Conservation (phyloP, 805 yeast genomes). For the Nakazawaea populi region DNA sequence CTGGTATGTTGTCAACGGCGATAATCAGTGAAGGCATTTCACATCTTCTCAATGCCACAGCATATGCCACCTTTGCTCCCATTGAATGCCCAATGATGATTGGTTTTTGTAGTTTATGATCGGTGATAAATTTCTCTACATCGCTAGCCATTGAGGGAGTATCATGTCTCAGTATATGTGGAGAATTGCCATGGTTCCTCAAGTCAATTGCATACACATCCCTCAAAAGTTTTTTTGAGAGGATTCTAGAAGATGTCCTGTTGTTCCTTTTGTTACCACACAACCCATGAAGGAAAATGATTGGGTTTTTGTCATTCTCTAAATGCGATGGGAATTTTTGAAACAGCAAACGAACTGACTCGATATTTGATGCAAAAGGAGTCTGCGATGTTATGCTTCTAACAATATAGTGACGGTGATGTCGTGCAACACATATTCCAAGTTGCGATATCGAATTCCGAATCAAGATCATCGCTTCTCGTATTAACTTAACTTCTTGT, state of each 20-base stretch:
- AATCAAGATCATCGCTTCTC: too few relatives aligned
- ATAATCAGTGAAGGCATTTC: slow-evolving; percentile 50
- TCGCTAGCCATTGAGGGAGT: slow-evolving; percentile 78
- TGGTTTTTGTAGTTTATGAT: slow-evolving; percentile 32
- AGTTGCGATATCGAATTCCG: too few relatives aligned
- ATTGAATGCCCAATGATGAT: slow-evolving; percentile 70
- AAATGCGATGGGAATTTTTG: slow-evolving; percentile 2
- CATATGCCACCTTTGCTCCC: slow-evolving; percentile 96
- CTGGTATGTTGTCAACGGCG: slow-evolving; percentile 85
- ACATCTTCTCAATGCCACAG: slow-evolving; percentile 64
- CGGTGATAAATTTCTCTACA: slow-evolving; percentile 57
- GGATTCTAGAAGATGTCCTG: slow-evolving; percentile 60
- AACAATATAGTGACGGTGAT: not conserved
- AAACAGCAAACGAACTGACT: slow-evolving; percentile 11
- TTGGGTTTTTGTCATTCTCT: slow-evolving; percentile 38
- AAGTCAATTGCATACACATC: slow-evolving; percentile 67
- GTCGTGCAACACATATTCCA: not conserved
- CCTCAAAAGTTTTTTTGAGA: slow-evolving; percentile 41
- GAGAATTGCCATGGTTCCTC: slow-evolving; percentile 88
- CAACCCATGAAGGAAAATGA: slow-evolving; percentile 81
- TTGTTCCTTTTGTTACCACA: slow-evolving; percentile 80
- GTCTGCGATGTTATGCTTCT: too few relatives aligned
- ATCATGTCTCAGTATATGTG: slow-evolving; percentile 63
- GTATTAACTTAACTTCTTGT: too few relatives aligned
- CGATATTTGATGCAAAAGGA: slow-evolving; percentile 6